phyloP scores from a whole-genome alignment of 176 grass and related monocot species.

The Musa beccarii region DNA sequence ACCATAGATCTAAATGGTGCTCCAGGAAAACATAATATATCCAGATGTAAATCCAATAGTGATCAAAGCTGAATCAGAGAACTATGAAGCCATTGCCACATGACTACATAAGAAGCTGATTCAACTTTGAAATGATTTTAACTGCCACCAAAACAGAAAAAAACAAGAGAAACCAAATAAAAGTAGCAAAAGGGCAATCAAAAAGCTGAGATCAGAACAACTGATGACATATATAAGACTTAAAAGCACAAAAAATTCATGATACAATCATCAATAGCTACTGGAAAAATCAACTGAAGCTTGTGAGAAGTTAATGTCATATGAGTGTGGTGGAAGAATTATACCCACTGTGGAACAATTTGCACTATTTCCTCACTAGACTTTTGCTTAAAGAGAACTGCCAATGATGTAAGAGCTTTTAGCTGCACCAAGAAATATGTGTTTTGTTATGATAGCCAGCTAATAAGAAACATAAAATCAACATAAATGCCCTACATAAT shows the following conservation, averaged over 20 bases:
- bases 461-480: neutral
- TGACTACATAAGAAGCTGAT: neutral
- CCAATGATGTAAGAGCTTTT: slow-evolving; percentile 62
- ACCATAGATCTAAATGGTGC: neutral
- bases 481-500: neutral
- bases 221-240: neutral
- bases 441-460: neutral
- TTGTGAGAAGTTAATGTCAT: neutral
- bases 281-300: neutral
- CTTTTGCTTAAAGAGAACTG: slow-evolving; percentile 56
- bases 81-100: too few relatives aligned
- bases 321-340: slow-evolving; percentile 12
- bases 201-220: too few relatives aligned
- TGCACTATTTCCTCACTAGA: slow-evolving; percentile 59
- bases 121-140: neutral
- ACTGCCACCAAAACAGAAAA: neutral
- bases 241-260: neutral
- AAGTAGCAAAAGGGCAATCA: too few relatives aligned
- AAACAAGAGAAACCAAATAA: neutral
- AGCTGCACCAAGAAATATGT: slow-evolving; percentile 31
- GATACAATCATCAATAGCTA: neutral
- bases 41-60: neutral
- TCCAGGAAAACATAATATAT: neutral
- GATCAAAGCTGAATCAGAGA: neutral
- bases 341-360: slow-evolving; percentile 85